Percentiles rank a stretch among this genome's conserved stretches.
Conservation (phyloP, 176 grass and related monocot genomes). For the Triticum timopheevii region DNA sequence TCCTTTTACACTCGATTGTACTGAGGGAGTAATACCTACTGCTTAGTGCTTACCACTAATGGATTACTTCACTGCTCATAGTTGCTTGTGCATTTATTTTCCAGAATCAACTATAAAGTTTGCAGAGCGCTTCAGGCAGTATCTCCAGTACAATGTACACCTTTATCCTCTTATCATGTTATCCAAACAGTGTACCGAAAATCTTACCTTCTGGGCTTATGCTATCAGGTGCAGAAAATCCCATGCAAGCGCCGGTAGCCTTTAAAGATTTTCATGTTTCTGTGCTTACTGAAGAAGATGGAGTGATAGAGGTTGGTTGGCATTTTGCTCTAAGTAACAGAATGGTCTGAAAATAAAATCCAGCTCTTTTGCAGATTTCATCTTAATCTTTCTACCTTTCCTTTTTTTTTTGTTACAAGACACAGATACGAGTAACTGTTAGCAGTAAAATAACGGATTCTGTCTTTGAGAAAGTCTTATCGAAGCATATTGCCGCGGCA, state of each 20-base stretch:
- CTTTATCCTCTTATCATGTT: slow-evolving; percentile 14
- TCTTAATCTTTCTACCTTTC: slow-evolving; percentile 28
- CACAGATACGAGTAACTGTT: slow-evolving; percentile 53
- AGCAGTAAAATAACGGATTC: slow-evolving; percentile 37
- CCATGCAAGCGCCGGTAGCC: not conserved
- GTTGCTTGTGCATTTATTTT: slow-evolving; percentile 20
- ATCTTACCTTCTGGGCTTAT: not conserved
- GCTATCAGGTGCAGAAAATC: slow-evolving; percentile 42
- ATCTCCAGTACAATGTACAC: slow-evolving; percentile 38
- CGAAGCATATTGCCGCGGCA: slow-evolving; percentile 48
- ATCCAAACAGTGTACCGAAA: not conserved
- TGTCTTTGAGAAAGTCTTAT: slow-evolving; percentile 56
- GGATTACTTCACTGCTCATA: not conserved
- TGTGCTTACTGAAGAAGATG: slow-evolving; percentile 26
- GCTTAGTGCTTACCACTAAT: not conserved
- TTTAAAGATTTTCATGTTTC: slow-evolving; percentile 50
- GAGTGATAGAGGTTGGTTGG: slow-evolving; percentile 54
- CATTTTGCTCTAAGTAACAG: not conserved
- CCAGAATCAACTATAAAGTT: slow-evolving; percentile 34
- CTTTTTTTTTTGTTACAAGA: slow-evolving; percentile 14
- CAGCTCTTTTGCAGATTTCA: not conserved
- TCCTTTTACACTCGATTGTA: not conserved
- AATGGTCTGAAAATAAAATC: not conserved
- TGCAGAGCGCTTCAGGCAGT: slow-evolving; percentile 31
- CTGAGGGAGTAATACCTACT: not conserved